Conservation (phyloP, 148 eudicot genomes). For the Rhododendron griersonianum region DNA sequence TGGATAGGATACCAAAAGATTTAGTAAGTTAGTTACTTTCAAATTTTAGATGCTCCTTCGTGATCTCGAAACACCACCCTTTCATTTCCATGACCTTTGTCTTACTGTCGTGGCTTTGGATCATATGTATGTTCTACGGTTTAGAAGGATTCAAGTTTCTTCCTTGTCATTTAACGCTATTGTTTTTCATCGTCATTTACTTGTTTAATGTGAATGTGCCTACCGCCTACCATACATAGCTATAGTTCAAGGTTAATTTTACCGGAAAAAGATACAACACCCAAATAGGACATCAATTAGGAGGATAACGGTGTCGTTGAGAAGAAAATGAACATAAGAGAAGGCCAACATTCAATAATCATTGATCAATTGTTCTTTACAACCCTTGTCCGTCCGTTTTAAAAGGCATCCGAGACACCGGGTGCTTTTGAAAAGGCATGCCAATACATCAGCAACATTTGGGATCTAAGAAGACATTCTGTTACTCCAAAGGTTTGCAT, state of each 20-base stretch:
- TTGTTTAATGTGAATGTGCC: not conserved
- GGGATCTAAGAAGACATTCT: slow-evolving; percentile 1
- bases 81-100: not conserved
- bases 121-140: not conserved
- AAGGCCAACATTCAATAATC: not conserved
- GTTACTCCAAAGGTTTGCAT: not conserved
- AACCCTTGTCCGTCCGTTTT: not conserved
- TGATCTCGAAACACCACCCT: not conserved
- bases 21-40: not conserved
- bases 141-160: not conserved
- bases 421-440: not conserved
- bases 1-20: not conserved
- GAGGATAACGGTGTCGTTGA: not conserved
- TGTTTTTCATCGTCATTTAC: not conserved
- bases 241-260: not conserved
- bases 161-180: not conserved
- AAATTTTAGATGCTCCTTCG: not conserved
- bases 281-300: not conserved
- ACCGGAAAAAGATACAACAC: not conserved
- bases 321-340: not conserved
- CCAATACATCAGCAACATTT: not conserved
- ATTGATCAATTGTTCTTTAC: not conserved
- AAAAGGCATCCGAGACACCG: not conserved
- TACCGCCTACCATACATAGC: not conserved
- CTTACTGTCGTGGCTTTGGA: not conserved